Conservation (phyloP, 1,284 basidiomycete species). For the Moesziomyces parantarcticus region DNA sequence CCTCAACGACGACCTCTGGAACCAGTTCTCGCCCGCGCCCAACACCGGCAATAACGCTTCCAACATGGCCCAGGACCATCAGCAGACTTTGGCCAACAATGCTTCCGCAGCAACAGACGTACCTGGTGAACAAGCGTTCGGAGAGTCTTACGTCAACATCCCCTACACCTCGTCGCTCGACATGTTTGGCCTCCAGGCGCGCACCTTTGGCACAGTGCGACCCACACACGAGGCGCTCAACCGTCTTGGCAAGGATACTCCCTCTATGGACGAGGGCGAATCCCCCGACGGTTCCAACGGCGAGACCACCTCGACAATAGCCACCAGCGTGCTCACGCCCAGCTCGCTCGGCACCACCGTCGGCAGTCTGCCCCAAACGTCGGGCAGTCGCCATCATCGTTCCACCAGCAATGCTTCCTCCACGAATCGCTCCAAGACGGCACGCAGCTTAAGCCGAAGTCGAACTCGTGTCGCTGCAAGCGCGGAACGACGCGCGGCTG, state of each 20-base stretch:
- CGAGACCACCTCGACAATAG: conserved; percentile 49
- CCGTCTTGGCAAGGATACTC: conserved; percentile 36
- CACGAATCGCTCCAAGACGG: conserved; percentile 33
- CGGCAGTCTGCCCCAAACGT: conserved; percentile 35
- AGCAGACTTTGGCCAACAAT: conserved; percentile 6
- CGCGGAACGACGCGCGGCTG: conserved; percentile 28
- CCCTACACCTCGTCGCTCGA: conserved; percentile 36
- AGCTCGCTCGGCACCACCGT: conserved; percentile 42
- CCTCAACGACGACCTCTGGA: conserved; percentile 56
- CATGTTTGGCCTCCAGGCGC: conserved; percentile 36
- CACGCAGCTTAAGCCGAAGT: conserved; percentile 43
- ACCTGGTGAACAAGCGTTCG: conserved; percentile 21
- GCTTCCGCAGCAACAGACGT: conserved; percentile 3
- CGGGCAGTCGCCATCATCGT: conserved; percentile 29
- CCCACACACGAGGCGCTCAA: conserved; percentile 29
- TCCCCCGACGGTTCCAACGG: conserved; percentile 51
- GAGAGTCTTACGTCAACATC: conserved; percentile 46
- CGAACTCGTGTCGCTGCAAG: conserved; percentile 24
- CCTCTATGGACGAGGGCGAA: conserved; percentile 50
- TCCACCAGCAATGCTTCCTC: conserved; percentile 44
- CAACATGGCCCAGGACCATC: conserved; percentile 11
- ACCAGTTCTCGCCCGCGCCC: conserved; percentile 37
- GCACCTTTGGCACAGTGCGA: conserved; percentile 20
- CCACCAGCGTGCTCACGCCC: conserved; percentile 47
- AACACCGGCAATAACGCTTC: conserved; percentile 11